Percentiles rank a stretch among this genome's conserved stretches.
phyloP scores from a whole-genome alignment of 192 early-diverging fungal genomes.

The Mortierella antarctica region DNA sequence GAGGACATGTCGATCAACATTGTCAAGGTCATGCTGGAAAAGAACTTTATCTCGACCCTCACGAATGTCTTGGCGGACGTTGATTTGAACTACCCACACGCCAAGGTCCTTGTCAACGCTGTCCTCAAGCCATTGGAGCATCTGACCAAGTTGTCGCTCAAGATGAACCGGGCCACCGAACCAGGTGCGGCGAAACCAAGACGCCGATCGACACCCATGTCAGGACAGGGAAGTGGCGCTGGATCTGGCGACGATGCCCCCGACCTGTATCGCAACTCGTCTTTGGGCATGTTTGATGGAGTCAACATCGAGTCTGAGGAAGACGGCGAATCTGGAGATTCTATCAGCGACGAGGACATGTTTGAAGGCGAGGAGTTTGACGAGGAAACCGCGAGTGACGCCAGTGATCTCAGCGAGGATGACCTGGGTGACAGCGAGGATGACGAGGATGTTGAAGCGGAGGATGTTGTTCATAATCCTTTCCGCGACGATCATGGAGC shows the following conservation, averaged over 20 bases:
- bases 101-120: slow-evolving; percentile 75
- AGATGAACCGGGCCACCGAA: slow-evolving; percentile 77
- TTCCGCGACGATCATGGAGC: slow-evolving; percentile 51
- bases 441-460: slow-evolving; percentile 71
- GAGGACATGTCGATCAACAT: slow-evolving; percentile 72
- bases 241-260: slow-evolving; percentile 77
- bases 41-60: slow-evolving; percentile 82
- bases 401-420: slow-evolving; percentile 66
- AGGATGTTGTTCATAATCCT: slow-evolving; percentile 59
- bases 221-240: slow-evolving; percentile 37
- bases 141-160: slow-evolving; percentile 90
- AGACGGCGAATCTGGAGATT: slow-evolving; percentile 63
- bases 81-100: slow-evolving; percentile 90
- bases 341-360: slow-evolving; percentile 72
- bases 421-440: slow-evolving; percentile 65
- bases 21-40: slow-evolving; percentile 88
- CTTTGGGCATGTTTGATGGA: slow-evolving; percentile 83
- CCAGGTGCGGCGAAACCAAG: slow-evolving; percentile 51
- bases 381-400: slow-evolving; percentile 73
- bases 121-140: slow-evolving; percentile 90
- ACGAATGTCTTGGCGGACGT: slow-evolving; percentile 85
- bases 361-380: slow-evolving; percentile 78
- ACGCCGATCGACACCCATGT: slow-evolving; percentile 58
- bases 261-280: slow-evolving; percentile 84
- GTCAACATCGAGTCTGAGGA: slow-evolving; percentile 81